These are phyloP conservation scores for Rhodotorula graminis DNA, from an alignment of 768 basidiomycete species.

Conservation along the genomic window DNA sequence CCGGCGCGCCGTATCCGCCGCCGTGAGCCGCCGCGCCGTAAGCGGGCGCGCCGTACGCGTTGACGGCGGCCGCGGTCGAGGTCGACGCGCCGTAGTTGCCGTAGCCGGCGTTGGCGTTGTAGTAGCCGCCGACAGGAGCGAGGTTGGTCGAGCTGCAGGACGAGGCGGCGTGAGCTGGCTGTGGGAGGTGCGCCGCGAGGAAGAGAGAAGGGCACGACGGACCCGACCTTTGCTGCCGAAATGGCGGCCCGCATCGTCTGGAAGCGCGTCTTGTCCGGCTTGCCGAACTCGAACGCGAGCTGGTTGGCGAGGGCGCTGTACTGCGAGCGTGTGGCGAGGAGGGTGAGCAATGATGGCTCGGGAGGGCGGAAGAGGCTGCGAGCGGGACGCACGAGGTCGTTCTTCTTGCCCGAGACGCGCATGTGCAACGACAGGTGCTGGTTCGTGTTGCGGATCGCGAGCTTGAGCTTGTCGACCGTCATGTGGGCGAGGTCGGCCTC, in stretches of 20 bases:
- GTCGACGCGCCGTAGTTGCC: background rate
- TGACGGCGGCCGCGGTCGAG: background rate
- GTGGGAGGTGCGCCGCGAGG: no score
- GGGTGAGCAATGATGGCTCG: background rate
- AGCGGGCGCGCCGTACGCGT: background rate
- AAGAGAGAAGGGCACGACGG: background rate
- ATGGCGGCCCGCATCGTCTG: background rate
- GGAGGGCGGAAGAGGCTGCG: no score
- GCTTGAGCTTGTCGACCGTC: slow-evolving; percentile 38
- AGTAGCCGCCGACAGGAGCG: background rate
- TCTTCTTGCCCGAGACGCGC: slow-evolving; percentile 25
- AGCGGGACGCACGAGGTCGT: slow-evolving; percentile 19
- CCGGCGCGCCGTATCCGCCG: background rate
- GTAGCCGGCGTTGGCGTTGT: background rate
- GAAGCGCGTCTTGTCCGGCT: slow-evolving; percentile 6
- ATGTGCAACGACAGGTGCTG: background rate
- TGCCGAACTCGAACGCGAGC: background rate
- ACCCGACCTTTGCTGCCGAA: no score
- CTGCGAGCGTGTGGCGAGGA: background rate
- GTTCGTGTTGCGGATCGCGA: slow-evolving; percentile 18
- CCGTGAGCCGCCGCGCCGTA: background rate
- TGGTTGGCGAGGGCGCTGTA: slow-evolving; percentile 1
- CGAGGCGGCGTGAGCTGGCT: no score
- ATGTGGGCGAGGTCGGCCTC: background rate
- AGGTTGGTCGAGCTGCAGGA: background rate